Base-by-base conservation (phyloP, 129 eudicot species). In the Flaveria ramosissima region DNA sequence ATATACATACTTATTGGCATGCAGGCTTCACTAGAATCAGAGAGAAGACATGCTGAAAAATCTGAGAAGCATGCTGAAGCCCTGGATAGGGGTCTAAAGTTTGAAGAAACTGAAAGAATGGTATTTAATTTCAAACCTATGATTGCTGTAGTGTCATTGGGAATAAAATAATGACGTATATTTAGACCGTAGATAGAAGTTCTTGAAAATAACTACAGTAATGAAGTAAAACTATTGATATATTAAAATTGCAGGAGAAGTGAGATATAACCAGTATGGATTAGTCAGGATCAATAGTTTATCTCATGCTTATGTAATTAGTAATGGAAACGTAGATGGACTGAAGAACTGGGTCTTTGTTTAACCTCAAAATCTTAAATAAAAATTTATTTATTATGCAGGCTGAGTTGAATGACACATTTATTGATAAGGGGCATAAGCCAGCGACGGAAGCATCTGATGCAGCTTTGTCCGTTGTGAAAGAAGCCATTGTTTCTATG, bases 101-200 rank as follows among this genome's bases (percentile, higher is more conserved):
- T 93, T 55, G 95, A 86, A 71, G 95, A 87, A 80, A 86, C 90
- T 73, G 93, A 92, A 79, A 92, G 57, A 88, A 83, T 76, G 83
- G 88, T 88, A 73, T 82, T 55, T 83, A 78, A 60, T 86, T 86
- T 82, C 91, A 85, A 83, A 85, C 70, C 66, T 39, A 10, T 42
- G 19, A 12, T 76, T 39, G 17, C 20, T 52, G 23, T 64, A 23
- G 71, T n/a, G 59, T 63, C 26, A 9, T 75, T 23, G 24, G 47
- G 43, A 36, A 68, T 55, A 13, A 68, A 36, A 20, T 52, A 66
- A 26, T 66, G 39, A 11, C 55, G 20, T 20, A 68, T 41, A 42
- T 55, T 17, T 68, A 77, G 43, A 67, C 9, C 36, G 7, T 66
- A 51, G 23, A 66, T 52, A 24, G 20, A 42, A 3, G 32, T 53